Base-by-base conservation (phyloP, 345 rosid genomes). In the Viola odorata region DNA sequence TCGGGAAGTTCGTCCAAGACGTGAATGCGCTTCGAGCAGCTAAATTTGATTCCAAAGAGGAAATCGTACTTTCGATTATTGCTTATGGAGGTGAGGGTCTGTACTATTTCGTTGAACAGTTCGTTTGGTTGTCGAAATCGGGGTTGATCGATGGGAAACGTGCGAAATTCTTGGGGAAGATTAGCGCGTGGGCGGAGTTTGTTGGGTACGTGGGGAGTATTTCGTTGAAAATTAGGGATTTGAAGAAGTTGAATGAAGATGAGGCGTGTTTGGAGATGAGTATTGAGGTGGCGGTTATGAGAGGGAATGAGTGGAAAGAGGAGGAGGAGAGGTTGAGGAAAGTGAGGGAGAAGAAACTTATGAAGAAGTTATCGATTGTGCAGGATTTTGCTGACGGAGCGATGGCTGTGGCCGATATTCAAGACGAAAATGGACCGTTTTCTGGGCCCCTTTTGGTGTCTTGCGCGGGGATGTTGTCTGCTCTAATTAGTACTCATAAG, bases 41-140 rank as follows among this genome's bases (percentile, higher is more conserved):
- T 10, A 71, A 55, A 50, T 73, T 85, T 52, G 73, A 80, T 41
- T 77, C 89, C 48, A 70, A 53, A 14, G 73, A 73, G 39, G 84
- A 85, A 37, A 16, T 78, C 40, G 3, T 80, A 14, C 75, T 91
- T 41, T 40, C 84, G 4, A 0, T 79, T 32, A 53, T 82, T 58
- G 88, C 98, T 1, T 91, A 86, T 60, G 95, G 96, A 2, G 95
- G 98, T 57, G 96, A 91, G 65, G 98, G 96, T 13, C 49, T 85
- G 57, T 86, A 91, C 57, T 86, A 79, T 70, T 91, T 91, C 66
- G 79, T 86, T 2, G 96, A 91, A 66, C 98, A 89, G 32, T 81
- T 91, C 59, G 77, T 87, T 36, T 92, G 98, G 98, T 69, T 89
- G 60, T 74, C 87, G 13, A 92, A 92, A 81, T 78, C 96, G 5